Base-by-base conservation (phyloP, 2,329 filamentous ascomycete species). In the Aspergillus awamori region DNA sequence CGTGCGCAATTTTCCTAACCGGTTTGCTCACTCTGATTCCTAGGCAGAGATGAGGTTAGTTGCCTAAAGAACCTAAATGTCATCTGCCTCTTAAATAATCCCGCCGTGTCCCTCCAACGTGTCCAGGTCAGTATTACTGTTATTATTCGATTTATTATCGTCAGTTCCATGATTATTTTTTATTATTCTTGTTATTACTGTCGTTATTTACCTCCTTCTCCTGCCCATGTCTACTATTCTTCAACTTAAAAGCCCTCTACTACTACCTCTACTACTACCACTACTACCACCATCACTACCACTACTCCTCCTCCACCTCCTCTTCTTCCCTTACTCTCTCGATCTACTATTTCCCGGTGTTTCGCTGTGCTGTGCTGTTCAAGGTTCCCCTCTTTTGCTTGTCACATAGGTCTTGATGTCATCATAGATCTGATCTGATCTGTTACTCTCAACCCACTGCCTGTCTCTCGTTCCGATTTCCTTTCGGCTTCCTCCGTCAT, bases 51-150 rank as follows among this genome's bases (percentile, higher is more conserved):
- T 41, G 49, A 33, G 33, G 22, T 51, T 60, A 60, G 58, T 60
- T 60, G 58, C 58, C 58, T 60, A 57, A 60, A 51, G 33, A 57
- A 56, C 48, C 41, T 57, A 57, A 60, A 57, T 60, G 43, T 52
- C 58, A 56, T 56, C 58, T 33, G 39, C 33, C 22, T 57, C 55
- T 57, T 60, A 60, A 60, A 60, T 60, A 56, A 51, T 56, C 22
- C 36, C 22, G 15, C 48, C 48, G 24, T 28, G 45, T n/a, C 28
- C 36, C 41, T 58, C 52, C 48, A 53, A 58, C 36, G 38, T 58
- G 48, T 53, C n/a, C 48, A 53, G 43, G 54, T 57, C 24, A 24
- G 43, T 57, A 56, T 28, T 36, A 36, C 33, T 11, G 13, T 36
- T 36, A 30, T 30, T 30, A 11, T 30, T 36, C 13, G 33, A 36